phyloP scores from a whole-genome alignment of 78 protist genomes.

The Salpingoeca rosetta region DNA sequence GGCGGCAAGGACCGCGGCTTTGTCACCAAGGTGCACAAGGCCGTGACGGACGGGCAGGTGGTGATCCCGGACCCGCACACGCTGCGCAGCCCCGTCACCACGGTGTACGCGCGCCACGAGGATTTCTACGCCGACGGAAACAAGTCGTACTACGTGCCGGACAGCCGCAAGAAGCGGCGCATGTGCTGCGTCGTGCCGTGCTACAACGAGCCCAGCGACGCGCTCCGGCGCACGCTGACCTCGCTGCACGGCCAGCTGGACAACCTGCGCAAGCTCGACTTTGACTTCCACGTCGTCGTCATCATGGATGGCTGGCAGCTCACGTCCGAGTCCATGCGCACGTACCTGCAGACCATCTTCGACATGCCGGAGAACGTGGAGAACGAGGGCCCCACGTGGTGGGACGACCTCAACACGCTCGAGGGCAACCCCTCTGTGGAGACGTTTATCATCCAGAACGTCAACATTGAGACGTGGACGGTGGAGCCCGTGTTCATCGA shows the following conservation, averaged over 20 bases:
- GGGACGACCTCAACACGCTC: background rate
- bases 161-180: background rate
- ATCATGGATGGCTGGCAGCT: conserved; percentile 16
- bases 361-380: background rate
- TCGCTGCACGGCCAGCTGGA: background rate
- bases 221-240: background rate
- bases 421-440: background rate
- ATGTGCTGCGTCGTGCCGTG: background rate
- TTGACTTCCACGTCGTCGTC: background rate
- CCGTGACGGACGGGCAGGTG: too few species aligned
- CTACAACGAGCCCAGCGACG: background rate
- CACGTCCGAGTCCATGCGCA: conserved; percentile 6
- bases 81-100: background rate
- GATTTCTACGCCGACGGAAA: background rate
- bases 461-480: background rate
- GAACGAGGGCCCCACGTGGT: background rate
- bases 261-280: background rate
- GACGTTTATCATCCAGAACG: background rate
- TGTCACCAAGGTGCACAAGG: too few species aligned
- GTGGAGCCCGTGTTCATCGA: background rate
- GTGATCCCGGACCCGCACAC: too few species aligned
- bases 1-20: too few species aligned
- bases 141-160: background rate
- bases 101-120: background rate
- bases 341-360: conserved; percentile 1